phyloP scores from a whole-genome alignment of 768 basidiomycete genomes.

The Multifurca ochricompacta region DNA sequence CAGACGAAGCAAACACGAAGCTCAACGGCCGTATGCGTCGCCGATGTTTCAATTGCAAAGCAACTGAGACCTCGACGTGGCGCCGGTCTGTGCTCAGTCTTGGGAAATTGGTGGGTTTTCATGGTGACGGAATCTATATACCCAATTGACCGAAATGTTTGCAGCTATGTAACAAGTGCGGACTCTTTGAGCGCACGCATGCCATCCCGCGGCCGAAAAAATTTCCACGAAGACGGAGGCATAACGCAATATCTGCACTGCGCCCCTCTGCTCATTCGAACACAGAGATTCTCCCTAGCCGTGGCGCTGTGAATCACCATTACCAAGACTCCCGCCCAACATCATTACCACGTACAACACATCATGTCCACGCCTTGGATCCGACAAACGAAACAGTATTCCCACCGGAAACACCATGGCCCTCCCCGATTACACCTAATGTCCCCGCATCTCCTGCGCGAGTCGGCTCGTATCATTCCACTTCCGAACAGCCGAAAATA shows the following conservation, averaged over 20 bases:
- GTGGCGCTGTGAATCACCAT: not conserved
- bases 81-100: slow-evolving; percentile 65
- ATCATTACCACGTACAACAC: not conserved
- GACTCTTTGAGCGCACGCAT: slow-evolving; percentile 73
- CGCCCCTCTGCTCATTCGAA: not conserved
- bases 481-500: not conserved
- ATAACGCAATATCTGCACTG: not conserved
- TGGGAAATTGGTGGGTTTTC: slow-evolving; percentile 53
- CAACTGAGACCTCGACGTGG: slow-evolving; percentile 80
- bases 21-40: slow-evolving; percentile 67
- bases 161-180: slow-evolving; percentile 49
- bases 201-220: slow-evolving; percentile 54
- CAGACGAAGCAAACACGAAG: slow-evolving; percentile 75
- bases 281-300: not conserved
- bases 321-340: not conserved
- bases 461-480: not conserved
- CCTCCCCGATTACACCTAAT: not conserved
- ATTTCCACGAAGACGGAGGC: slow-evolving; percentile 7
- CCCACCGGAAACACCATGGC: slow-evolving; percentile 7
- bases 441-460: not conserved
- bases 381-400: not conserved
- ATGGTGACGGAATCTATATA: too few species aligned
- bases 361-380: slow-evolving; percentile 1
- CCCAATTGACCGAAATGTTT: not conserved
- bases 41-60: slow-evolving; percentile 77